A percentile compares a stretch with the other conserved stretches of the same genome.
Conservation (phyloP, 176 grass and related monocot genomes). For the Aegilops longissima region DNA sequence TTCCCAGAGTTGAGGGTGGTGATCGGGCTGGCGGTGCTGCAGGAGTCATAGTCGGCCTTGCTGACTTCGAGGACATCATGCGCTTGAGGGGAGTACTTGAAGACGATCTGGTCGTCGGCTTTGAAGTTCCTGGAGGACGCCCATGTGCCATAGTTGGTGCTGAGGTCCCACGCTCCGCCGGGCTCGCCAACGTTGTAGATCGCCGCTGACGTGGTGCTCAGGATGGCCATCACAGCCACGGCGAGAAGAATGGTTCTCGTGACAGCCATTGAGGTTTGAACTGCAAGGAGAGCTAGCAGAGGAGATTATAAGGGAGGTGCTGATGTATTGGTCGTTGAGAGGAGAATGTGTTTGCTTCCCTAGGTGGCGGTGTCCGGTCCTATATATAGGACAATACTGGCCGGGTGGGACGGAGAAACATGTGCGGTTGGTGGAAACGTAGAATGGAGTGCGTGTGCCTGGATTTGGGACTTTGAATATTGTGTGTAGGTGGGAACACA, state of each 20-base stretch:
- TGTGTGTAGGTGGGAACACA: neutral
- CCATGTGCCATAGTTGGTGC: constrained; percentile 46
- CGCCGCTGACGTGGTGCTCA: constrained; percentile 34
- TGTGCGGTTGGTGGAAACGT: neutral
- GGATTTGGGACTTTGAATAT: too few relatives aligned
- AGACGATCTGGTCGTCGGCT: constrained; percentile 39
- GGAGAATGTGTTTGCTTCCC: too few relatives aligned
- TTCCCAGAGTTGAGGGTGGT: too few relatives aligned
- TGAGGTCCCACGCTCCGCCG: constrained; percentile 39
- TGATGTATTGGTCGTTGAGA: too few relatives aligned
- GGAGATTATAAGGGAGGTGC: too few relatives aligned
- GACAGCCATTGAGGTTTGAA: neutral
- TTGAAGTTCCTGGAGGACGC: constrained; percentile 43
- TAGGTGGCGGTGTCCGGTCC: too few relatives aligned
- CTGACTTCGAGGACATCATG: constrained; percentile 66
- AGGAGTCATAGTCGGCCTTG: constrained; percentile 32
- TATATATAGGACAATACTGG: too few relatives aligned
- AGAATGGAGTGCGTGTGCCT: too few relatives aligned
- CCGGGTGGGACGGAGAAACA: too few relatives aligned
- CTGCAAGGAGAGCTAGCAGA: neutral
- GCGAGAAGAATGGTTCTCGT: neutral
- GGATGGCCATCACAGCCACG: neutral
- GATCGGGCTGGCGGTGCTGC: too few relatives aligned
- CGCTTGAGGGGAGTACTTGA: constrained; percentile 22
- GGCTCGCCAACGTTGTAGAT: constrained; percentile 56